A percentile compares a stretch with the other conserved stretches of the same genome.
phyloP scores from a whole-genome alignment of 495 filamentous ascomycete species.

The Apiosordaria backusii region DNA sequence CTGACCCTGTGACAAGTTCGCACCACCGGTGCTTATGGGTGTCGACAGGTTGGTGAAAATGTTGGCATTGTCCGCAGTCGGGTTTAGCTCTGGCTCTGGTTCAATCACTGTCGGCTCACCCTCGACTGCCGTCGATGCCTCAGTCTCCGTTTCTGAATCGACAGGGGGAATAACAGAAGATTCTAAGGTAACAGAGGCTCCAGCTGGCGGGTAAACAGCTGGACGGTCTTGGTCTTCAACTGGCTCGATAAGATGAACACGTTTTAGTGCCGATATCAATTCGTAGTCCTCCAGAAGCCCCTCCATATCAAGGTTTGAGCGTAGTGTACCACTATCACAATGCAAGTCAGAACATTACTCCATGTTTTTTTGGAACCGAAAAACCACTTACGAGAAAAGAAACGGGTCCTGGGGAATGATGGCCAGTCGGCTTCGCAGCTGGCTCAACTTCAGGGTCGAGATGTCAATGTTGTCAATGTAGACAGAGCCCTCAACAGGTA shows the following conservation, averaged over 20 bases:
- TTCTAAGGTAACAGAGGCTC: background rate
- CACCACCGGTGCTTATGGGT: slow-evolving; percentile 35
- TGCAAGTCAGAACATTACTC: background rate
- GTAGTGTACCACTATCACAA: slow-evolving; percentile 41
- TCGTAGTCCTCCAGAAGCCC: slow-evolving; percentile 52
- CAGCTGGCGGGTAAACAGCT: background rate
- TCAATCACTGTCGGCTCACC: slow-evolving; percentile 10
- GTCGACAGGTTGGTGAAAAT: slow-evolving; percentile 29
- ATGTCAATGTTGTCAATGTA: slow-evolving; percentile 52
- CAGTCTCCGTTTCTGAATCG: slow-evolving; percentile 13
- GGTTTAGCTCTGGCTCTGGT: slow-evolving; percentile 1
- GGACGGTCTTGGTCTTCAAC: slow-evolving; percentile 10
- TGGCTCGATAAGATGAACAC: slow-evolving; percentile 44
- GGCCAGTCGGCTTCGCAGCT: slow-evolving; percentile 47
- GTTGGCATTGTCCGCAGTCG: slow-evolving; percentile 12
- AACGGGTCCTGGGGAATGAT: slow-evolving; percentile 56
- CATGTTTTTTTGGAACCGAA: background rate
- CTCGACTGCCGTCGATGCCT: background rate
- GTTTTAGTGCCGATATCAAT: slow-evolving; percentile 53
- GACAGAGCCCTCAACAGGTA: slow-evolving; percentile 42
- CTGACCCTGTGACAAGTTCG: slow-evolving; percentile 54
- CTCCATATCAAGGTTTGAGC: slow-evolving; percentile 51
- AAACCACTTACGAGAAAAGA: slow-evolving; percentile 38
- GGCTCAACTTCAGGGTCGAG: slow-evolving; percentile 42
- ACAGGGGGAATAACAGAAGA: background rate